Percentiles rank a stretch among this genome's conserved stretches.
These are phyloP conservation scores for Starmerella vaccinii DNA, from an alignment of 805 yeast genomes.

Conservation along the genomic window DNA sequence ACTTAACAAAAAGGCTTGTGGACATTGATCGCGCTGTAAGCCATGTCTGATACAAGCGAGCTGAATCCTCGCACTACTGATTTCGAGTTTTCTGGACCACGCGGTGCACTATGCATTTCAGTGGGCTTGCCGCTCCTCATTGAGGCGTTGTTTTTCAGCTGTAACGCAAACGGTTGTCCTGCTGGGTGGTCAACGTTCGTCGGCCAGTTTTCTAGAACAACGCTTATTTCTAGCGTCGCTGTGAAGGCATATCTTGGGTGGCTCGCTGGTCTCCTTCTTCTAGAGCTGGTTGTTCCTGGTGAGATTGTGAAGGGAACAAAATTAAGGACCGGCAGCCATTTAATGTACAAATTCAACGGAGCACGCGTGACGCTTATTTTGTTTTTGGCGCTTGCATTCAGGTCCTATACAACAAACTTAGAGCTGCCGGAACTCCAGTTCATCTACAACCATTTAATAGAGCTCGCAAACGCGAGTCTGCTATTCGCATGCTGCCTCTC, in stretches of 20 bases:
- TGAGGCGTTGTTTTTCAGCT: slow-evolving; percentile 46
- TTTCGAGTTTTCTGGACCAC: slow-evolving; percentile 66
- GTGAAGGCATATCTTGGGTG: slow-evolving; percentile 63
- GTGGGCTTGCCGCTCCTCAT: slow-evolving; percentile 58
- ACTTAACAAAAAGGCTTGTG: neutral
- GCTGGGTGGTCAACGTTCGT: slow-evolving; percentile 18
- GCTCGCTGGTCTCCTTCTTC: slow-evolving; percentile 54
- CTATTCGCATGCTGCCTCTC: slow-evolving; percentile 57
- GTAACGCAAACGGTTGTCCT: slow-evolving; percentile 43
- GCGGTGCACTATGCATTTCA: slow-evolving; percentile 62
- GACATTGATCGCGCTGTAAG: neutral
- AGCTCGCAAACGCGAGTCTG: slow-evolving; percentile 52
- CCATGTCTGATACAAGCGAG: slow-evolving; percentile 5
- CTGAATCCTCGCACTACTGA: slow-evolving; percentile 61
- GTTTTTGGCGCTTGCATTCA: slow-evolving; percentile 36
- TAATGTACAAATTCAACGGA: slow-evolving; percentile 78
- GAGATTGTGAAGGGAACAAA: slow-evolving; percentile 50
- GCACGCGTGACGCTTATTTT: slow-evolving; percentile 40
- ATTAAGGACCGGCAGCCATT: slow-evolving; percentile 63
- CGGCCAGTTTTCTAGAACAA: slow-evolving; percentile 14
- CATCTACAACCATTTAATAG: slow-evolving; percentile 56
- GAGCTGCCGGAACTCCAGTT: slow-evolving; percentile 69
- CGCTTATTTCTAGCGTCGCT: slow-evolving; percentile 30
- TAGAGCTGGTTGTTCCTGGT: slow-evolving; percentile 64
- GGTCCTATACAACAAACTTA: slow-evolving; percentile 45